A percentile compares a stretch with the other conserved stretches of the same genome.
These are phyloP conservation scores for Endothia cerciana DNA, from an alignment of 2,329 filamentous ascomycete genomes.

Conservation along the genomic window DNA sequence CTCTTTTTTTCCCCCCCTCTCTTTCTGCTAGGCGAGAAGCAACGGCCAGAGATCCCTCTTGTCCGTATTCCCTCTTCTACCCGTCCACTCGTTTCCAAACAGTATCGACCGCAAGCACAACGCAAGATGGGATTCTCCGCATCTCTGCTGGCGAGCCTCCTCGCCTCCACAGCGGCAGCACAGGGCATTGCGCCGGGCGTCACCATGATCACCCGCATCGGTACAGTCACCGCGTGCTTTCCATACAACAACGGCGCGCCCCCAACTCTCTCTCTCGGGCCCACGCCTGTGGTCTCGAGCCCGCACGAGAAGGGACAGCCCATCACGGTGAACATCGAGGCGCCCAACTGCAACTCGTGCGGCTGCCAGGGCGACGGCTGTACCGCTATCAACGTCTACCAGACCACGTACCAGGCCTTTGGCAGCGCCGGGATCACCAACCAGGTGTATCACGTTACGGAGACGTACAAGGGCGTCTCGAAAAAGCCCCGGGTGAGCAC, in stretches of 20 bases:
- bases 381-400: constrained; percentile 9
- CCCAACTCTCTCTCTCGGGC: not conserved
- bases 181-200: not conserved
- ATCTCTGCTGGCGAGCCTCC: not conserved
- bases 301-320: not conserved
- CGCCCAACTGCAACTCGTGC: constrained; percentile 15
- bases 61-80: not conserved
- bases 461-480: constrained; percentile 10
- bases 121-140: constrained; percentile 9
- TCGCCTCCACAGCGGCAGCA: constrained; percentile 1
- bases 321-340: constrained; percentile 16
- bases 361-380: constrained; percentile 19
- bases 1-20: not conserved
- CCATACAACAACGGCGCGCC: not conserved
- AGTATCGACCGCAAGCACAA: not conserved
- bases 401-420: constrained; percentile 7
- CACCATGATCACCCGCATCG: constrained; percentile 1
- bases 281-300: constrained; percentile 4
- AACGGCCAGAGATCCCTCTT: not conserved
- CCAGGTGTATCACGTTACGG: constrained; percentile 17
- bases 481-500: not conserved
- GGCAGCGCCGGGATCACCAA: not conserved
- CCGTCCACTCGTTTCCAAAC: constrained; percentile 10
- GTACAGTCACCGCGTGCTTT: constrained; percentile 5
- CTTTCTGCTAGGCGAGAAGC: not conserved